These are phyloP conservation scores for Coniochaeta hoffmannii DNA, from an alignment of 2,329 filamentous ascomycete species.

Conservation along the genomic window DNA sequence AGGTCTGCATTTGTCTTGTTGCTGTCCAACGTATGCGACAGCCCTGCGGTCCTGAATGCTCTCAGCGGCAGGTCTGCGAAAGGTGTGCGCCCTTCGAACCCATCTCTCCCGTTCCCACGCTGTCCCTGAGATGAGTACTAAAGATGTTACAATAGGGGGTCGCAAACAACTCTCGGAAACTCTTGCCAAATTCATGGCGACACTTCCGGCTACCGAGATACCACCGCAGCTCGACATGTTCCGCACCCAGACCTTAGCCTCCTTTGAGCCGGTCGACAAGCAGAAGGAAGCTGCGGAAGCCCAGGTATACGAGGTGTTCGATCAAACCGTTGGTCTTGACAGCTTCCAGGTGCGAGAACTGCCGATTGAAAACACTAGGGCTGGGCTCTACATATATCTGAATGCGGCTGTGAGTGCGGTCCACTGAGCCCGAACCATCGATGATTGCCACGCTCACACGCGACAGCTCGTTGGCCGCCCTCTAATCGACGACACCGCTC, in stretches of 20 bases:
- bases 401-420: conserved; percentile 62
- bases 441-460: conserved; percentile 15
- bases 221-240: conserved; percentile 49
- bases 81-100: conserved; percentile 26
- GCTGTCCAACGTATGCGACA: conserved; percentile 55
- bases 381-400: conserved; percentile 78
- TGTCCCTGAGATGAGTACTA: conserved; percentile 6
- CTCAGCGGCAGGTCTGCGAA: conserved; percentile 45
- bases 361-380: conserved; percentile 66
- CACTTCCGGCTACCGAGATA: conserved; percentile 49
- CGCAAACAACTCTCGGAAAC: conserved; percentile 43
- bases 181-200: conserved; percentile 44
- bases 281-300: conserved; percentile 38
- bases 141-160: conserved; percentile 25
- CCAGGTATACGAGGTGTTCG: conserved; percentile 50
- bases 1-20: conserved; percentile 58
- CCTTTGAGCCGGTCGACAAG: conserved; percentile 47
- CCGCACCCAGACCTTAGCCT: conserved; percentile 46
- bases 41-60: conserved; percentile 43
- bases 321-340: conserved; percentile 49
- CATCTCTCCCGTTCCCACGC: neutral
- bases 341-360: conserved; percentile 53
- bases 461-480: conserved; percentile 72
- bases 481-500: conserved; percentile 68
- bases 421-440: neutral